Conservation (phyloP, 768 basidiomycete species). For the Hirschioporus abietinus region DNA sequence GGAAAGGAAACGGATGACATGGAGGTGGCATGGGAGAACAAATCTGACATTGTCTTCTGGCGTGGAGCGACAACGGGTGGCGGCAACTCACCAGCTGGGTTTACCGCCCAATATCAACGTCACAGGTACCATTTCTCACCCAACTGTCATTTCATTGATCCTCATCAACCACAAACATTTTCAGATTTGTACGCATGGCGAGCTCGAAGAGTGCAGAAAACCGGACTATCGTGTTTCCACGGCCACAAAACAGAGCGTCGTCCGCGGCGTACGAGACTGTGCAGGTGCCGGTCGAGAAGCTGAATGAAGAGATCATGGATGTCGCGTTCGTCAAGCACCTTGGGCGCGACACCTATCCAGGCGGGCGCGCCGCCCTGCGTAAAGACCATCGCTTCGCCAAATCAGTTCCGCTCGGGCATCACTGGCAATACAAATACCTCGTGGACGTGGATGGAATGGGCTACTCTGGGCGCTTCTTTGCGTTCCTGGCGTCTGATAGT, state of each 20-base stretch:
- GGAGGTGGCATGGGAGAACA: constrained; percentile 78
- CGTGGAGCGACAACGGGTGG: constrained; percentile 95
- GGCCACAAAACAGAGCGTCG: constrained; percentile 39
- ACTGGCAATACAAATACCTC: constrained; percentile 93
- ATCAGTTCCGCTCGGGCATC: constrained; percentile 73
- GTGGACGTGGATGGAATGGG: constrained; percentile 94
- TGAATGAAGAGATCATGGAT: constrained; percentile 85
- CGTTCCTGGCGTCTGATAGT: constrained; percentile 81
- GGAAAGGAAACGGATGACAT: constrained; percentile 75
- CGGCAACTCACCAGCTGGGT: constrained; percentile 81
- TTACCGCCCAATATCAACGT: constrained; percentile 76
- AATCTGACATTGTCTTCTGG: constrained; percentile 89
- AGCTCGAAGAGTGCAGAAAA: constrained; percentile 49
- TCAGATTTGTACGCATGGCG: constrained; percentile 72
- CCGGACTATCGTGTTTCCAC: constrained; percentile 63
- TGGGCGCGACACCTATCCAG: constrained; percentile 66
- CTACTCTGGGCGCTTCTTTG: constrained; percentile 87
- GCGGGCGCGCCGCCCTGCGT: constrained; percentile 62
- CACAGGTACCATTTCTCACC: constrained; percentile 51
- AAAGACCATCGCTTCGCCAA: constrained; percentile 64
- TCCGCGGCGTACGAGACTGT: constrained; percentile 56
- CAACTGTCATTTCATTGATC: neutral
- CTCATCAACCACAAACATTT: neutral
- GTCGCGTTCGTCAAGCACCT: constrained; percentile 78
- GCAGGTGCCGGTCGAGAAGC: constrained; percentile 45